Conservation (phyloP, 148 eudicot species). For the Persicaria tinctoria region DNA sequence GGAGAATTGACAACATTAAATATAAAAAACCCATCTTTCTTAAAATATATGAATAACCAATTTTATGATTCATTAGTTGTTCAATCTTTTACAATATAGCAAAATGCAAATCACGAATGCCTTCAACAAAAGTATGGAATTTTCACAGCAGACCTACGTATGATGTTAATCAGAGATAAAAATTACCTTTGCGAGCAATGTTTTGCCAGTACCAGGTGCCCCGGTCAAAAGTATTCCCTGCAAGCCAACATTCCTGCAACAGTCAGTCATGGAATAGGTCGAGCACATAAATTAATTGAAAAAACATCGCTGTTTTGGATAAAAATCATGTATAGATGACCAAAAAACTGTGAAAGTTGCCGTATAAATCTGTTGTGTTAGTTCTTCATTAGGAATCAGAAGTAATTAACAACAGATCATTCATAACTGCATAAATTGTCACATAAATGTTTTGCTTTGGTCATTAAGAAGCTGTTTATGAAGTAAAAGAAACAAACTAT, state of each 20-base stretch:
- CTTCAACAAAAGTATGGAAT: neutral
- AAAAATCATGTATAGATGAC: neutral
- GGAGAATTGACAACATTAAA: neutral
- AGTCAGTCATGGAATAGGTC: neutral
- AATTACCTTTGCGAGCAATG: constrained; percentile 87
- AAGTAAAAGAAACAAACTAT: neutral
- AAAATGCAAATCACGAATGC: neutral
- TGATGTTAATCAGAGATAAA: neutral
- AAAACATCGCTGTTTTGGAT: neutral
- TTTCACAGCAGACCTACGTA: neutral
- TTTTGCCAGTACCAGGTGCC: constrained; percentile 98
- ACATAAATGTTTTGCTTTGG: neutral
- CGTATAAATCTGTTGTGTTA: neutral
- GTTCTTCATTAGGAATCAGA: neutral
- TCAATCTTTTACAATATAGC: neutral
- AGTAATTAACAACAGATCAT: neutral
- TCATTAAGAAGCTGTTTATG: neutral
- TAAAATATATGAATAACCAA: neutral
- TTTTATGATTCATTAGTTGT: neutral
- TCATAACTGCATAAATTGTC: neutral
- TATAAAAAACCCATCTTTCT: neutral
- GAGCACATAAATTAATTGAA: neutral
- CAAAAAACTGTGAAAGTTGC: neutral
- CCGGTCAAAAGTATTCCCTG: constrained; percentile 99
- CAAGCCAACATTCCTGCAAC: constrained; percentile 7